phyloP scores from a whole-genome alignment of 1,139 yeast species.

The Geotrichum siamense region DNA sequence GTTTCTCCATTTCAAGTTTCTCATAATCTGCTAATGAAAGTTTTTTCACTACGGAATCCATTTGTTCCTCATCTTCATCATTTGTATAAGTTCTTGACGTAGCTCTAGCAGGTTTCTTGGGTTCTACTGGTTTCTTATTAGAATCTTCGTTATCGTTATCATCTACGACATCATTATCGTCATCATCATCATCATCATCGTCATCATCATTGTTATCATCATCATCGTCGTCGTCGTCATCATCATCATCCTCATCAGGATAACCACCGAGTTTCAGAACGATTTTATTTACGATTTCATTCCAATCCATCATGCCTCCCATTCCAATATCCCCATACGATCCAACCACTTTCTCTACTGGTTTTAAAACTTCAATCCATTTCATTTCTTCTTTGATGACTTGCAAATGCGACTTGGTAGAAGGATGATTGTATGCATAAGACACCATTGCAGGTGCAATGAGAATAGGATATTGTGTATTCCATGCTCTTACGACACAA shows the following conservation, averaged over 20 bases:
- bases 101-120: background rate
- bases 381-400: conserved; percentile 80
- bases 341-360: conserved; percentile 88
- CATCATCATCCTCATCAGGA: conserved; percentile 80
- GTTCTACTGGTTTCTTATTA: conserved; percentile 29
- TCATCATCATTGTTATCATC: conserved; percentile 45
- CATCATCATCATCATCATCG: conserved; percentile 35
- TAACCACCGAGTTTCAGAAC: conserved; percentile 82
- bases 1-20: conserved; percentile 8
- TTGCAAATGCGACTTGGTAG: conserved; percentile 73
- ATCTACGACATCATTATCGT: conserved; percentile 57
- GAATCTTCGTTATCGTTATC: conserved; percentile 45
- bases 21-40: conserved; percentile 20
- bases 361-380: conserved; percentile 82
- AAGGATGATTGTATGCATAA: conserved; percentile 78
- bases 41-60: conserved; percentile 19
- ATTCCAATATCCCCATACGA: conserved; percentile 91
- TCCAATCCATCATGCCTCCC: conserved; percentile 98
- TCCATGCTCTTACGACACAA: conserved; percentile 88
- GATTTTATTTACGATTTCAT: conserved; percentile 79
- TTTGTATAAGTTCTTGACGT: conserved; percentile 8
- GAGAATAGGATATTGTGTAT: conserved; percentile 75
- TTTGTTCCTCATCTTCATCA: conserved; percentile 19
- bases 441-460: conserved; percentile 95
- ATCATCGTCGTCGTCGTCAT: conserved; percentile 59